Conservation (phyloP, 495 filamentous ascomycete species). For the Thozetella sp. region DNA sequence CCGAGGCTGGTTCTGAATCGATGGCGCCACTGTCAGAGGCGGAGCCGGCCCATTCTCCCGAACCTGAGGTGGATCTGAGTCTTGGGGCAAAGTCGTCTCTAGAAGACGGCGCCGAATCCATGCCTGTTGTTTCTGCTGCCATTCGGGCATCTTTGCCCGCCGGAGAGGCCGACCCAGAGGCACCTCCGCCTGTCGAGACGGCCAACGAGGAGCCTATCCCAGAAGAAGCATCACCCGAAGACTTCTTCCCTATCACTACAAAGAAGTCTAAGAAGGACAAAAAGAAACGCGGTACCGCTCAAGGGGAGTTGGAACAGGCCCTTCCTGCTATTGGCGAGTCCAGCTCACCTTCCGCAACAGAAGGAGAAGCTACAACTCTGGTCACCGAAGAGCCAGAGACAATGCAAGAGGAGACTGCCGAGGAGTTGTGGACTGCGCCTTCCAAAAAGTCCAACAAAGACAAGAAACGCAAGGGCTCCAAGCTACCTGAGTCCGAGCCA, state of each 20-base stretch:
- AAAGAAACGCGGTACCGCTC: constrained; percentile 17
- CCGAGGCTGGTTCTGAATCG: neutral
- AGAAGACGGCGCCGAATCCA: no score
- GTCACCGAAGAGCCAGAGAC: constrained; percentile 2
- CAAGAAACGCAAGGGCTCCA: constrained; percentile 28
- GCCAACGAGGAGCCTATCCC: neutral
- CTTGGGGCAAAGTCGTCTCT: no score
- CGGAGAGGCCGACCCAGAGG: no score
- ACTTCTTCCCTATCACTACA: neutral
- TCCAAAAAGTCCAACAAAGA: constrained; percentile 23
- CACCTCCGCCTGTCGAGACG: neutral
- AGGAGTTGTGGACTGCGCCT: neutral
- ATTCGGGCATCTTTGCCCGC: no score
- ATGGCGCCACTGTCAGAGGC: no score
- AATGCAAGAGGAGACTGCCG: neutral
- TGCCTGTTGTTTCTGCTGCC: no score
- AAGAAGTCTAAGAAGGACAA: constrained; percentile 30
- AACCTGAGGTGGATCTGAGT: no score
- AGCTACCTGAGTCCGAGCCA: constrained; percentile 12
- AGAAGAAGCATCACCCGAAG: neutral
- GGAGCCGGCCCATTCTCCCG: no score
- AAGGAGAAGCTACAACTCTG: neutral
- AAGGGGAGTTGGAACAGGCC: constrained; percentile 9
- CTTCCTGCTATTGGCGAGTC: constrained; percentile 10
- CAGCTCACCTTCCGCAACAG: constrained; percentile 11